A percentile compares a stretch with the other conserved stretches of the same genome.
phyloP scores from a whole-genome alignment of 371 early-diverging fungal genomes.

The Actinomortierella ambigua region DNA sequence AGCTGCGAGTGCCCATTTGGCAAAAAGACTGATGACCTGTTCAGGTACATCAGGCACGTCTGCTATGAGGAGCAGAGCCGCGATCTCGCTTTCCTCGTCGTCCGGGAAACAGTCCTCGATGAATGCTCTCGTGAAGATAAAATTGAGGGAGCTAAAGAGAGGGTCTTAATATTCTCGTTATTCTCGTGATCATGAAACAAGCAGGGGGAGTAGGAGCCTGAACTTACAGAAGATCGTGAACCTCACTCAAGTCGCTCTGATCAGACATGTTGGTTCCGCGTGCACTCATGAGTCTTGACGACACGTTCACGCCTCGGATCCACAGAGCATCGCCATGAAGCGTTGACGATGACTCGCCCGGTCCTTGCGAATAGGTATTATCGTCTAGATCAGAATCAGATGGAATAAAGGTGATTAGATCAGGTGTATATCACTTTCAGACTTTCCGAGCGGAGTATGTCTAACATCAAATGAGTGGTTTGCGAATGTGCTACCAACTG shows the following conservation, averaged over 20 bases:
- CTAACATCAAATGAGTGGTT: neutral
- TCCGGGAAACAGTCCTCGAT: conserved; percentile 12
- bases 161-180: neutral
- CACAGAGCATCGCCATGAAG: conserved; percentile 8
- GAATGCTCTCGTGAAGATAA: conserved; percentile 17
- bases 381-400: too few species aligned
- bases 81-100: conserved; percentile 7
- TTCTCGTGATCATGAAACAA: conserved; percentile 9
- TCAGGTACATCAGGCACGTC: conserved; percentile 13
- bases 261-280: conserved; percentile 12
- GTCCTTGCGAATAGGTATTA: too few species aligned
- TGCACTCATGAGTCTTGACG: conserved; percentile 14
- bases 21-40: conserved; percentile 15
- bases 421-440: too few species aligned
- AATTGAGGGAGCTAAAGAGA: conserved; percentile 13
- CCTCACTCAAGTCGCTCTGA: conserved; percentile 18
- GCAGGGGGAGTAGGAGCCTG: conserved; percentile 4
- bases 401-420: too few species aligned
- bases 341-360: too few species aligned
- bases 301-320: conserved; percentile 12
- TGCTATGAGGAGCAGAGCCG: conserved; percentile 9
- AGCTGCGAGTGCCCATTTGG: conserved; percentile 13
- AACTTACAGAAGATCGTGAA: conserved; percentile 22
- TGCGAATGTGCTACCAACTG: too few species aligned
- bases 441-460: too few species aligned